Base-by-base conservation (phyloP, 495 filamentous ascomycete genomes). In the Ramalina intermedia region DNA sequence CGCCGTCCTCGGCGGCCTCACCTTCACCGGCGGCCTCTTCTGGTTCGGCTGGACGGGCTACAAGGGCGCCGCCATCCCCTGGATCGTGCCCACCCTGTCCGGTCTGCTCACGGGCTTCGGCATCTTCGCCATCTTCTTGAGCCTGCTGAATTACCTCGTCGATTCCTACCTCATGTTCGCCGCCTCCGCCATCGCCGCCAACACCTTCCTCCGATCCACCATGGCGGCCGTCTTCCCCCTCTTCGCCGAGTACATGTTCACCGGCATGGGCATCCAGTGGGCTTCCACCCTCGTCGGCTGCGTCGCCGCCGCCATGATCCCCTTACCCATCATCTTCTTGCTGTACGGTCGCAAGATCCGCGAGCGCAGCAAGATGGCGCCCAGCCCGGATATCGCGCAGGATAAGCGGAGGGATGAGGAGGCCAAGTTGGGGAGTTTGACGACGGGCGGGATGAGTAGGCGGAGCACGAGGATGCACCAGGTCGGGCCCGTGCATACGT, bases 171-270 rank as follows among this genome's bases (percentile, higher is more conserved):
- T 69, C 52, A 68, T 74, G 66, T 68, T 74, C 42, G 71, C 73
- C 27, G 76, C 76, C 57, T 73, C 76, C 0, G 81, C 81, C 1
- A 68, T 80, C 12, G 81, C 78, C 1, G 81, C 79, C 7, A 85
- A 84, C 55, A 85, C 80, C 0, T 76, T 85, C 29, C 41, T 85
- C 52, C 64, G 82, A 9, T 78, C 72, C 33, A 61, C 67, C 35
- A 70, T 83, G 36, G 81, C 74, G 11, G 81, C 73, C 29, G 80
- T 70, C 0, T 85, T 87, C 33, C 46, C 44, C 1, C 13, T 52
- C 17, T 52, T 52, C 17, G 50, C 42, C 63, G 50, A 12, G n/a
- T 54, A 6, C 41, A 60, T 37, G 63, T 70, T 24, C 63, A 62
- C 44, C 66, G 65, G 64, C 59, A 60, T 49, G 64, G 55, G 12